Evolutionary conservation across 768 basidiomycete genomes (phyloP), one percentile per base, ranked within the genome.

Genomic region (Stropharia rugosoannulata): DNA sequence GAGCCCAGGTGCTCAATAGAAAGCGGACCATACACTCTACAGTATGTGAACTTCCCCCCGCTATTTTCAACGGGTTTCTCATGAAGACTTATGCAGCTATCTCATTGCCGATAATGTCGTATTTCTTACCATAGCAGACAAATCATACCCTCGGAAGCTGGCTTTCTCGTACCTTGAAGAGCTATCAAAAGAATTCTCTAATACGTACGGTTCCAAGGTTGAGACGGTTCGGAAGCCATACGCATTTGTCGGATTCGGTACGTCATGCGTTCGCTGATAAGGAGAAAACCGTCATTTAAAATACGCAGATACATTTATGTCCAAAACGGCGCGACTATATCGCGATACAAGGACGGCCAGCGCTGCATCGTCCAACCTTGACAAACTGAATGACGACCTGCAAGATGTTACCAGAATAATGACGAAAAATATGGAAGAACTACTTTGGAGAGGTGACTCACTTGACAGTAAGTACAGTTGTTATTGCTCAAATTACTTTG

Each of bases 351-450:
- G 95, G 61, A 92, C 93, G 46, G 90, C 90, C 18, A 84, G 71
- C 56, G 86, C 89, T 18, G 80, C 87, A 18, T 80, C 78, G 54
- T 87, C 85, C 11, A 81, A 83, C 51, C 70, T 99, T 53, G 93
- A 95, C 70, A 89, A 81, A 71, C 78, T 99, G 44, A 98, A 98
- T 66, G 95, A 94, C 65, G 96, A 99, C 62, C 77, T 99, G 37
- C 94, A 97, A 68, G 97, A 99, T 66, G 97, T 99, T 57, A 98
- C 97, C 47, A 80, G 93, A 61, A 98, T 99, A 72, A 98, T 99
- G 97, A 98, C 97, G 8, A 98, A 99, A 78, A 98, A 99, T 67
- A 99, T 99, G 96, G 97, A 99, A 73, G 97, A 99, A 72, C 76
- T 99, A 49, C 74, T 99, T 47, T 98, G 96, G 97, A 80, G 97